Base-by-base conservation (phyloP, 2,329 filamentous ascomycete genomes). In the Aspergillus japonicus region DNA sequence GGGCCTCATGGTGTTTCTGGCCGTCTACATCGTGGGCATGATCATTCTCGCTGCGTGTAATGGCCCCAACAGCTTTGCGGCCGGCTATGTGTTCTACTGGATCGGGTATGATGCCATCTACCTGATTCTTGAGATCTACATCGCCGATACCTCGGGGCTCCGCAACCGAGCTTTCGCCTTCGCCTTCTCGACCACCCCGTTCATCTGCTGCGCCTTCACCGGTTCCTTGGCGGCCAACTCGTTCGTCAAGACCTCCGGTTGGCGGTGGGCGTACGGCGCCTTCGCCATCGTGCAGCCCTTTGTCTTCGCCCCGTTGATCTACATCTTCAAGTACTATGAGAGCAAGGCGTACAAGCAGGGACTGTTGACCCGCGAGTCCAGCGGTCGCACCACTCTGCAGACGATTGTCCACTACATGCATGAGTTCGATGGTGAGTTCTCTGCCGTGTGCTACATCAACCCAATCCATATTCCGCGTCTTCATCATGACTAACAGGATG, bases 241-340 rank as follows among this genome's bases (percentile, higher is more conserved):
- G 60, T 76, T 76, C 67, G 70, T 84, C 16, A 67, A 74, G 0
- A 77, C 78, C 0, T 77, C 81, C 11, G 82, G 80, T 31, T 89
- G 83, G 82, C 81, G 85, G 26, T 89, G 87, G 87, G 85, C 78
- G 1, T 89, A 85, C 67, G 87, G 85, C 19, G 75, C 79, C 29
- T 89, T 88, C 68, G 78, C 82, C 47, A 85, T 90, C 56, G 77
- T 89, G 59, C 80, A 83, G 4, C 86, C 86, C 0, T 71, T 81
- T 54, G 78, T 85, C 31, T 81, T 81, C 6, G 42, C 83, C 6
- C 87, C 88, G 0, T 77, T 89, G 5, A 81, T 83, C 35, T 63
- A 75, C 8, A 71, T 87, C 19, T 83, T 88, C 67, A 77, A 82
- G 56, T 75, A 77, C 64, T 87, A 87, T 67, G 80, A 86, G 61